Conservation (phyloP, 169 alveolate species). For the Cryptosporidium ubiquitum region DNA sequence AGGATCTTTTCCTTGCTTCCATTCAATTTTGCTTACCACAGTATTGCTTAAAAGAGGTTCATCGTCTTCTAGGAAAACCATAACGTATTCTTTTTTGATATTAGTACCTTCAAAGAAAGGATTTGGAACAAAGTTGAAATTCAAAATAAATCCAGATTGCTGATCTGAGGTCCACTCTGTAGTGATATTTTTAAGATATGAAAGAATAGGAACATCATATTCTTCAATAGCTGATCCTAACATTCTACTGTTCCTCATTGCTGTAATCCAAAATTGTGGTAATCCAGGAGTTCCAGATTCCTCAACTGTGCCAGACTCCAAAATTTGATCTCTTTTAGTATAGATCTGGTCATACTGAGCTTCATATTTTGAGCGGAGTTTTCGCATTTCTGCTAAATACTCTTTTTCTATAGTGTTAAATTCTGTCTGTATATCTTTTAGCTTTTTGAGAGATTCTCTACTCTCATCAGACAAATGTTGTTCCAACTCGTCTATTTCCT, state of each 20-base stretch:
- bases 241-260: slow-evolving; percentile 74
- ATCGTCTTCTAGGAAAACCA: slow-evolving; percentile 57
- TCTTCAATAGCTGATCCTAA: slow-evolving; percentile 77
- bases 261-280: slow-evolving; percentile 77
- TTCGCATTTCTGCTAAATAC: slow-evolving; percentile 56
- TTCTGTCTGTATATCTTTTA: slow-evolving; percentile 38
- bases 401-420: slow-evolving; percentile 41
- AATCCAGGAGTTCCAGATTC: slow-evolving; percentile 73
- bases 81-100: slow-evolving; percentile 71
- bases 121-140: slow-evolving; percentile 76
- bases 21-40: slow-evolving; percentile 32
- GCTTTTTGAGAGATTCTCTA: slow-evolving; percentile 21
- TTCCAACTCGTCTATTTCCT: slow-evolving; percentile 26
- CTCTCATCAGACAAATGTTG: slow-evolving; percentile 51
- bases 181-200: slow-evolving; percentile 66
- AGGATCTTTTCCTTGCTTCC: slow-evolving; percentile 71
- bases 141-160: slow-evolving; percentile 76
- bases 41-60: slow-evolving; percentile 72
- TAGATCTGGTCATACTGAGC: slow-evolving; percentile 40
- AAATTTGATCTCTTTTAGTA: slow-evolving; percentile 23
- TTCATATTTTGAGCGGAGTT: slow-evolving; percentile 45
- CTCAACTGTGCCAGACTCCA: slow-evolving; percentile 10
- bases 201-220: slow-evolving; percentile 75
- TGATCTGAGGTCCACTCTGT: slow-evolving; percentile 76
- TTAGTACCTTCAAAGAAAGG: slow-evolving; percentile 75